A percentile compares a stretch with the other conserved stretches of the same genome.
Conservation (phyloP, 305 asterid species). For the Solanum hybrid region DNA sequence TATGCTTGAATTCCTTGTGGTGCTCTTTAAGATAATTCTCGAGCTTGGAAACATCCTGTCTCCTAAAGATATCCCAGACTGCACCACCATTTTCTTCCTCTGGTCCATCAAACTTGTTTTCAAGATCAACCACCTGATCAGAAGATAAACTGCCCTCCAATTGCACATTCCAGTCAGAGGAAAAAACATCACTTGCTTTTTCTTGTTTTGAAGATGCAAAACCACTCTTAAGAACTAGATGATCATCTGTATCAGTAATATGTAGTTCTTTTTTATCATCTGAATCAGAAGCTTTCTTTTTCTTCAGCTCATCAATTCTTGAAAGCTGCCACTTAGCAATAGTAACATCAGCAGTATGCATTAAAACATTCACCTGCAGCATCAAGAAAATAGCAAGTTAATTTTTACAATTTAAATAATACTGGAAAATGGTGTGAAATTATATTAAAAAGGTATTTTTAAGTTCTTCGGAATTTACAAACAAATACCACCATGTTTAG, state of each 20-base stretch:
- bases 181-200: conserved; percentile 9
- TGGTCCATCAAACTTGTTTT: conserved; percentile 5
- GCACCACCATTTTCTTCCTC: conserved; percentile 42
- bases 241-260: not conserved
- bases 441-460: not conserved
- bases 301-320: conserved; percentile 20
- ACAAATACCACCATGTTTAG: not conserved
- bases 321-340: not conserved
- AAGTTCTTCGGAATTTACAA: not conserved
- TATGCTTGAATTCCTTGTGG: conserved; percentile 50
- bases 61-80: conserved; percentile 55
- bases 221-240: not conserved
- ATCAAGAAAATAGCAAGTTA: not conserved
- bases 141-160: conserved; percentile 2
- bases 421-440: not conserved
- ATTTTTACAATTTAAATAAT: not conserved
- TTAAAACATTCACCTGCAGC: conserved; percentile 47
- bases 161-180: not conserved
- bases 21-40: conserved; percentile 46
- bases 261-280: conserved; percentile 27
- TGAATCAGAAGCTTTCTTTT: conserved; percentile 5
- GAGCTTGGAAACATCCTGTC: conserved; percentile 47
- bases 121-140: not conserved
- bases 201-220: not conserved
- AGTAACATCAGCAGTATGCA: conserved; percentile 49